Base-by-base conservation (phyloP, 495 filamentous ascomycete genomes). In the Cryomyces minteri region DNA sequence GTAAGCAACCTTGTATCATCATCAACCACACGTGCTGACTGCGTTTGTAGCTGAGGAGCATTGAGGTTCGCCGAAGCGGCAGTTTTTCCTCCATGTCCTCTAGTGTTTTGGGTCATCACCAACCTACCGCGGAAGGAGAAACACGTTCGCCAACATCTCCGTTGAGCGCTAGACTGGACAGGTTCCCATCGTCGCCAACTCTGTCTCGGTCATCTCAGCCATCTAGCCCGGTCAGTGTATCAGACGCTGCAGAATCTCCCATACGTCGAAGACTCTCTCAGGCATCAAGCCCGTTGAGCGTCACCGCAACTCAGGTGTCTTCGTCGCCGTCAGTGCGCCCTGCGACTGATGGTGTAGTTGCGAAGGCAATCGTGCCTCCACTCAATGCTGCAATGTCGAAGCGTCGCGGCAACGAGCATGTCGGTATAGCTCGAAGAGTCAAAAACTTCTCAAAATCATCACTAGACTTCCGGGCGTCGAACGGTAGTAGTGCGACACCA, bases 311-410 rank as follows among this genome's bases (percentile, higher is more conserved):
- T 25, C 18, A 25, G 18, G 2, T 25, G 2, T 25, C 18, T 2
- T 25, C 18, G 9, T 38, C 34, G 12, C 34, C 34, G 9, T 38
- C 34, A 10, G 9, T 38, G 34, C 34, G 34, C 9, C 34, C 12
- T 38, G 9, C 34, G 9, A 14, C 9, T 9, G 1, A 38, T 1
- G 3, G 9, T 38, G 34, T 14, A 9, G 12, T 14, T 10, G 34
- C 34, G 9, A 38, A 38, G 34, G 34, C 34, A 38, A 9, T 14
- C 9, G 9, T 38, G 34, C 34, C 34, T 2, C 9, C 34, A 38
- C 34, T 62, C 31, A 62, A 62, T 37, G 47, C 55, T 7, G 56
- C 52, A 7, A 62, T 62, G 55, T 32, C 40, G 8, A 62, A 62
- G 43, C 58, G 55, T 7, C 51, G 54, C n/a, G 34, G 34, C 12